These are phyloP conservation scores for Jaminaea rosea DNA, from an alignment of 1,284 basidiomycete genomes.

Conservation along the genomic window DNA sequence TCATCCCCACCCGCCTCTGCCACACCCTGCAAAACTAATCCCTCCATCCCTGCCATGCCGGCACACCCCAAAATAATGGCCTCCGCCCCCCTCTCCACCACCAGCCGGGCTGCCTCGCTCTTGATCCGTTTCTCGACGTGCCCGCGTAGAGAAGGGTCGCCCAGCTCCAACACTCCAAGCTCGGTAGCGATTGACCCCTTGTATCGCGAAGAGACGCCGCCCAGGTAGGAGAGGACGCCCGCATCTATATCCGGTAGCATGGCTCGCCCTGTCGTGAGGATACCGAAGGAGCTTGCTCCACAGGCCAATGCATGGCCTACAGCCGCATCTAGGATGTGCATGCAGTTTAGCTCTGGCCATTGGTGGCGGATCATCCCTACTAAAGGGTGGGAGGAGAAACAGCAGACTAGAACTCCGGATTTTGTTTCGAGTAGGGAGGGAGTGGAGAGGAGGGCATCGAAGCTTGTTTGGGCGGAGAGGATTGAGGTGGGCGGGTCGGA, in stretches of 20 bases:
- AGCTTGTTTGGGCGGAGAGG: slow-evolving; percentile 19
- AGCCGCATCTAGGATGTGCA: slow-evolving; percentile 28
- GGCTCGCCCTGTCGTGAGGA: slow-evolving; percentile 22
- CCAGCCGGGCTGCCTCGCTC: slow-evolving; percentile 11
- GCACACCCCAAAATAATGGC: slow-evolving; percentile 36
- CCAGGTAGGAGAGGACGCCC: slow-evolving; percentile 18
- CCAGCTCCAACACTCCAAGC: slow-evolving; percentile 26
- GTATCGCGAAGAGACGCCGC: slow-evolving; percentile 20
- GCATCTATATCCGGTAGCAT: slow-evolving; percentile 25
- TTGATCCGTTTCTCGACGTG: slow-evolving; percentile 17
- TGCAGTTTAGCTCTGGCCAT: slow-evolving; percentile 7
- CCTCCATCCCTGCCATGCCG: slow-evolving; percentile 31
- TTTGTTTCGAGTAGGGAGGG: slow-evolving; percentile 5
- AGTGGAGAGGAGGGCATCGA: neutral
- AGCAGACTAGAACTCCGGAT: slow-evolving; percentile 21
- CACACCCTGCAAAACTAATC: slow-evolving; percentile 13
- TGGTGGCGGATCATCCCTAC: slow-evolving; percentile 16
- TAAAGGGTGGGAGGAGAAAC: slow-evolving; percentile 32
- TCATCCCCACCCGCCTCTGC: neutral
- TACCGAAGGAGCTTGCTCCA: slow-evolving; percentile 13
- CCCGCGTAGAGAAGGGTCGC: slow-evolving; percentile 3
- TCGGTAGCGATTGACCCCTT: slow-evolving; percentile 21
- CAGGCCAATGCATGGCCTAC: slow-evolving; percentile 12
- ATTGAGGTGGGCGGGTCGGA: slow-evolving; percentile 15
- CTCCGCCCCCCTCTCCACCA: slow-evolving; percentile 15